These are phyloP conservation scores for Symbiodinium pilosum DNA, from an alignment of 73 alveolate genomes.

Conservation along the genomic window DNA sequence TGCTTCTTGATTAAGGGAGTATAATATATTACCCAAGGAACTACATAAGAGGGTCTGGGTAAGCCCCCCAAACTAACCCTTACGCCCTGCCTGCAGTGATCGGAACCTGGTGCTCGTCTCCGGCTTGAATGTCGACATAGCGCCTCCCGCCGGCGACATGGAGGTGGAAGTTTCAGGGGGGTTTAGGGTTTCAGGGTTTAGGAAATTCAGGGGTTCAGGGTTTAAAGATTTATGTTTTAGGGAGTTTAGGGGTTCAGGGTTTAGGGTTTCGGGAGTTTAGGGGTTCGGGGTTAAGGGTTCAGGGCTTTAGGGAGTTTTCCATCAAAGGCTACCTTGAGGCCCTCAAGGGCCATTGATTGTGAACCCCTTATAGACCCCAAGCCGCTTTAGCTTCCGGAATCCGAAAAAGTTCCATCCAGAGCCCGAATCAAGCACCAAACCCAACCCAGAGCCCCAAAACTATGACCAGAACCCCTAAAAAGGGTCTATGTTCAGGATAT, in stretches of 20 bases:
- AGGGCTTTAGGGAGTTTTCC: not conserved
- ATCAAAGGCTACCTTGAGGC: not conserved
- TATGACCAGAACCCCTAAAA: too few relatives aligned
- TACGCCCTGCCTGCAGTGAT: not conserved
- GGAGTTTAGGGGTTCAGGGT: not conserved
- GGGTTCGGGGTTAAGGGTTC: not conserved
- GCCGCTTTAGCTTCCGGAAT: not conserved
- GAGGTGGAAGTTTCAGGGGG: not conserved
- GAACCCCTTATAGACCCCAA: too few relatives aligned
- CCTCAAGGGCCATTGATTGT: too few relatives aligned
- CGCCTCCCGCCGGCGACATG: slow-evolving; percentile 17
- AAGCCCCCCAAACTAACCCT: not conserved
- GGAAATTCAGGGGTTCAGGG: not conserved
- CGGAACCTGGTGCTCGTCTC: slow-evolving; percentile 34
- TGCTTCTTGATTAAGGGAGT: too few relatives aligned
- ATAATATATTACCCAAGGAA: too few relatives aligned
- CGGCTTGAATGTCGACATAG: slow-evolving; percentile 18
- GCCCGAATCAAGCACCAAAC: too few relatives aligned
- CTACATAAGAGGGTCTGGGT: too few relatives aligned
- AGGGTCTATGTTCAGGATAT: too few relatives aligned
- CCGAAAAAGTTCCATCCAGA: not conserved
- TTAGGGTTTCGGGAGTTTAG: not conserved
- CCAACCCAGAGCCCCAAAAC: too few relatives aligned
- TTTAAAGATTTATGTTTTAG: too few relatives aligned
- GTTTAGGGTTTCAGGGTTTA: not conserved